Percentiles rank a stretch among this genome's conserved stretches.
Conservation (phyloP, 805 yeast species). For the Huiozyma sinensis region DNA sequence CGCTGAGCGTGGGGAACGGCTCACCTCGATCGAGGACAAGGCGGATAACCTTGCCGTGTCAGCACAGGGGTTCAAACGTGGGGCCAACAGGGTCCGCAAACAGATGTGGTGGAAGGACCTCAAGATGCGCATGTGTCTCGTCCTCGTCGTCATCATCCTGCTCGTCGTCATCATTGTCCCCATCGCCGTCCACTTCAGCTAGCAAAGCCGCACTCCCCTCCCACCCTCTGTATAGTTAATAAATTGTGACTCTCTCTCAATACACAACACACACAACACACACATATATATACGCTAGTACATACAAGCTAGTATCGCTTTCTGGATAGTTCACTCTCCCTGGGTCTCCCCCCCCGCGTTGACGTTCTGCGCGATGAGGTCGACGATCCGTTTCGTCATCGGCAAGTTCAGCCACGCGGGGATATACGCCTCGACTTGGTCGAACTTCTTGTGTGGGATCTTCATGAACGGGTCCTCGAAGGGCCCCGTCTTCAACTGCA, state of each 20-base stretch:
- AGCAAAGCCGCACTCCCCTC: background rate
- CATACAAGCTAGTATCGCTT: too few relatives aligned
- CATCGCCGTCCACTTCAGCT: constrained; percentile 74
- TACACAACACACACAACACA: too few relatives aligned
- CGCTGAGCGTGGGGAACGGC: constrained; percentile 85
- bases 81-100: constrained; percentile 94
- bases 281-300: too few relatives aligned
- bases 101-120: constrained; percentile 99
- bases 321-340: too few relatives aligned
- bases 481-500: constrained; percentile 58
- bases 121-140: constrained; percentile 88
- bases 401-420: constrained; percentile 93
- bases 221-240: background rate
- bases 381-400: constrained; percentile 76
- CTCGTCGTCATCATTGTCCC: constrained; percentile 86
- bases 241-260: background rate
- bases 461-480: constrained; percentile 77
- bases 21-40: constrained; percentile 84
- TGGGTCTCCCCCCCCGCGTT: constrained; percentile 29
- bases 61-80: constrained; percentile 91
- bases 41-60: constrained; percentile 86
- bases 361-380: constrained; percentile 76
- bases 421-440: constrained; percentile 78
- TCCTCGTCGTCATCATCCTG: constrained; percentile 68
- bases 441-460: constrained; percentile 65